A percentile compares a stretch with the other conserved stretches of the same genome.
Conservation (phyloP, 768 basidiomycete species). For the Leccinum truebloodii region DNA sequence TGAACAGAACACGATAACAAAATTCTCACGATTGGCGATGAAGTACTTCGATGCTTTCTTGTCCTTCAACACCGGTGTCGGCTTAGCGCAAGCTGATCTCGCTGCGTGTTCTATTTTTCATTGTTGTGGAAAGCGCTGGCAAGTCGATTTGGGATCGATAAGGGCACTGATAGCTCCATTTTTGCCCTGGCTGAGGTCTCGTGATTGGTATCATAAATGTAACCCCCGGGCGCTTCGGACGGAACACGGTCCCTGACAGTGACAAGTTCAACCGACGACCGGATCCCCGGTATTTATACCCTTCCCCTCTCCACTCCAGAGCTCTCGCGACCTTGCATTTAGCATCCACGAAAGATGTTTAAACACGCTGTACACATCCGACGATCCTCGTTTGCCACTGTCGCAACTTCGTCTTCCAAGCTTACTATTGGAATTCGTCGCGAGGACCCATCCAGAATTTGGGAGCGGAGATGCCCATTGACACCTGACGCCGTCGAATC, state of each 20-base stretch:
- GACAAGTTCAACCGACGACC: background rate
- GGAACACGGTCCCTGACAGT: conserved; percentile 14
- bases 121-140: background rate
- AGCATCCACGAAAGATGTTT: conserved; percentile 15
- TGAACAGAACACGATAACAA: background rate
- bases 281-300: conserved; percentile 12
- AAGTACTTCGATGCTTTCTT: background rate
- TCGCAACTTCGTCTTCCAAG: conserved; percentile 23
- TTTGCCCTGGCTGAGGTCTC: background rate
- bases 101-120: background rate
- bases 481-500: conserved; percentile 72
- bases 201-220: background rate
- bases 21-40: background rate
- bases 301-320: too few species aligned
- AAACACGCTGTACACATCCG: conserved; percentile 20
- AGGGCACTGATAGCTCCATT: background rate
- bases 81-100: background rate
- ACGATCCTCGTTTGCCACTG: conserved; percentile 26
- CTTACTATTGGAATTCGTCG: conserved; percentile 61
- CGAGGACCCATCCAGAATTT: conserved; percentile 78
- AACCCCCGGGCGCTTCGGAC: conserved; percentile 9
- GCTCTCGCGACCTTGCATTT: background rate
- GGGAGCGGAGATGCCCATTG: conserved; percentile 86
- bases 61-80: background rate
- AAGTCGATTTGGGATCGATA: background rate